Percentiles rank a stretch among this genome's conserved stretches.
Evolutionary conservation across 805 yeast genomes (phyloP).

Genomic region (Starmerella riodocensis): DNA sequence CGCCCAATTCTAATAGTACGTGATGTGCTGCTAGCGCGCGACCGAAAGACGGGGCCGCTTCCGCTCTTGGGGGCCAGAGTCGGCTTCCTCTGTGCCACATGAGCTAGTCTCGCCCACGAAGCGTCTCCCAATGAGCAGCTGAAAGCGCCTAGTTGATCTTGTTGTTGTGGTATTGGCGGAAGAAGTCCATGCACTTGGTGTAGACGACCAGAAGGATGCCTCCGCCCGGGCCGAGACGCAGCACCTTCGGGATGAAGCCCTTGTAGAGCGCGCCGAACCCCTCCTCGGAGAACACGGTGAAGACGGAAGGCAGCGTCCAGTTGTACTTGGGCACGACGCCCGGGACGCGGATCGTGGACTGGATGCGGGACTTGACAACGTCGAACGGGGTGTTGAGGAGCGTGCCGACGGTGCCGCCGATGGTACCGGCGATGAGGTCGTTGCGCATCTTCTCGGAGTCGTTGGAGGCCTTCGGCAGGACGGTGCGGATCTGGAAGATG

Average conservation of each 20-base stretch:
- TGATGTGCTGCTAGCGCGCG: no score
- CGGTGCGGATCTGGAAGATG: slow-evolving; percentile 68
- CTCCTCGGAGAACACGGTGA: slow-evolving; percentile 71
- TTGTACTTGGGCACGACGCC: slow-evolving; percentile 78
- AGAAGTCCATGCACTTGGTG: slow-evolving; percentile 87
- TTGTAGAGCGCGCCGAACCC: slow-evolving; percentile 84
- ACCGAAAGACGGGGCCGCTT: no score
- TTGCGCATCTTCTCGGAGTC: slow-evolving; percentile 65
- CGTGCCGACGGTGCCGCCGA: slow-evolving; percentile 98
- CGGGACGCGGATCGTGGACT: slow-evolving; percentile 48
- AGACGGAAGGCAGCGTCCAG: slow-evolving; percentile 79
- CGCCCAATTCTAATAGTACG: no score
- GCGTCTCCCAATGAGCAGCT: not conserved
- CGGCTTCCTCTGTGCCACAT: no score
- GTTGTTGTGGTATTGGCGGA: slow-evolving; percentile 28
- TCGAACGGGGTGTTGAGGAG: slow-evolving; percentile 90
- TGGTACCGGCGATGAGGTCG: slow-evolving; percentile 81
- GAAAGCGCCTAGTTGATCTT: not conserved
- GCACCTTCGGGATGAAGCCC: slow-evolving; percentile 93
- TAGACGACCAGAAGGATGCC: slow-evolving; percentile 96
- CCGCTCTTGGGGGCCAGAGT: no score
- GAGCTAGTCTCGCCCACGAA: no score
- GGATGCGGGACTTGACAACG: slow-evolving; percentile 90
- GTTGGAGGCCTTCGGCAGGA: slow-evolving; percentile 66
- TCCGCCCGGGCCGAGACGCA: slow-evolving; percentile 98